A percentile compares a stretch with the other conserved stretches of the same genome.
phyloP scores from a whole-genome alignment of 495 filamentous ascomycete species.

The Hypomontagnella submonticulosa region DNA sequence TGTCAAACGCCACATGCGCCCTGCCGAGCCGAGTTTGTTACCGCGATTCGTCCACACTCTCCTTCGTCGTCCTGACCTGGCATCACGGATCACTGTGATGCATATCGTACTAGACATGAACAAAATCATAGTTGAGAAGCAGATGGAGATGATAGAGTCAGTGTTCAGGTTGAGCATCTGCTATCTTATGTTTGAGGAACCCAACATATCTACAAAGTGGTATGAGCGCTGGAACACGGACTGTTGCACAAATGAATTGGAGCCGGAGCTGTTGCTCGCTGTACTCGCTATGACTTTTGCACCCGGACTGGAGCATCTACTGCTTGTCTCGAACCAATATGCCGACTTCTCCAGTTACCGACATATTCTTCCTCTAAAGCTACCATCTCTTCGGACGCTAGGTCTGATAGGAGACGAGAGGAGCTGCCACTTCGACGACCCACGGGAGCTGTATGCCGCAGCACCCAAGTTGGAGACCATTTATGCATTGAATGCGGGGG shows the following conservation, averaged over 20 bases:
- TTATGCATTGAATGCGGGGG: slow-evolving; percentile 4
- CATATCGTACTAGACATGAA: not conserved
- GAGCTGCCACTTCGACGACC: not conserved
- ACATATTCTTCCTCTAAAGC: slow-evolving; percentile 40
- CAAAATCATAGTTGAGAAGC: not conserved
- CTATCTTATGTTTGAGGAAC: slow-evolving; percentile 1
- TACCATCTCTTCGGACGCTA: slow-evolving; percentile 31
- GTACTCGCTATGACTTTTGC: slow-evolving; percentile 10
- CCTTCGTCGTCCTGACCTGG: slow-evolving; percentile 8
- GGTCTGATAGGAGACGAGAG: not conserved
- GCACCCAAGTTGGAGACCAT: slow-evolving; percentile 13
- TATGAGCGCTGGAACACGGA: not conserved
- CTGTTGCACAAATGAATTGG: too few relatives aligned
- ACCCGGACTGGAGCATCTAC: not conserved
- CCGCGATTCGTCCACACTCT: slow-evolving; percentile 8
- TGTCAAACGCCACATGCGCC: not conserved
- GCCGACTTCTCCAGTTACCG: slow-evolving; percentile 34
- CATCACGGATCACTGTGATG: slow-evolving; percentile 7
- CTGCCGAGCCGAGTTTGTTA: not conserved
- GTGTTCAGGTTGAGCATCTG: not conserved
- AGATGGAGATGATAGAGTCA: not conserved
- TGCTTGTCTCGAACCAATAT: not conserved
- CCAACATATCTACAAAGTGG: not conserved
- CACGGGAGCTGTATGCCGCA: not conserved
- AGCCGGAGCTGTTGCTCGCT: slow-evolving; percentile 6